These are phyloP conservation scores for Exsudoporus floridanus DNA, from an alignment of 1,284 basidiomycete species.

Conservation along the genomic window DNA sequence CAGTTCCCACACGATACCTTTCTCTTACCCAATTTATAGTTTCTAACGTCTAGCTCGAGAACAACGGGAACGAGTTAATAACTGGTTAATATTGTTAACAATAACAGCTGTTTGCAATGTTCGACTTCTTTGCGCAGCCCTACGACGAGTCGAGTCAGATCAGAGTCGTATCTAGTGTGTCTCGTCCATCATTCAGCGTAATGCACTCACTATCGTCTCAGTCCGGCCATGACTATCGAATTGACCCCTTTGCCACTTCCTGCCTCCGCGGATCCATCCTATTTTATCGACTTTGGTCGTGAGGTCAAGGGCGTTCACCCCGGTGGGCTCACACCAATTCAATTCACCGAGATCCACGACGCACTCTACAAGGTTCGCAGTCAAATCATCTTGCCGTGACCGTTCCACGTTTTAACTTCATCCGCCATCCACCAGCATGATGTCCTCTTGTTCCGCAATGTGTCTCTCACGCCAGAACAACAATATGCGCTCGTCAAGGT, in stretches of 20 bases:
- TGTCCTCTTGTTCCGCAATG: conserved; percentile 71
- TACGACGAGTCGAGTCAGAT: not conserved
- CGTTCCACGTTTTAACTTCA: conserved; percentile 13
- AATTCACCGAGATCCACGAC: conserved; percentile 58
- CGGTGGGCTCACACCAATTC: conserved; percentile 47
- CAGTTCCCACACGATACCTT: not conserved
- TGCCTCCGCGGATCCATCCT: conserved; percentile 55
- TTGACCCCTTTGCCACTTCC: conserved; percentile 58
- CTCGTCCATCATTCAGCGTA: not conserved
- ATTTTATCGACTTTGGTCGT: conserved; percentile 63
- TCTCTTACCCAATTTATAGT: not conserved
- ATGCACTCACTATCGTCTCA: not conserved
- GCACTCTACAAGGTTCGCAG: conserved; percentile 64
- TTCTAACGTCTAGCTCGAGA: not conserved
- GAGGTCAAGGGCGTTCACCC: conserved; percentile 64
- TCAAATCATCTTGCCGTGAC: conserved; percentile 23
- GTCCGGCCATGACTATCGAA: conserved; percentile 51
- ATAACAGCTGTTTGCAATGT: not conserved
- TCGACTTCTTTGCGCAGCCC: not conserved
- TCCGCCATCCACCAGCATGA: conserved; percentile 50
- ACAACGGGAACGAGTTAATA: not conserved
- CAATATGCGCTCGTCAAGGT: conserved; percentile 84
- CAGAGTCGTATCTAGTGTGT: not conserved
- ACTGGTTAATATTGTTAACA: not conserved
- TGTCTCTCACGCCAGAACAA: conserved; percentile 72